Evolutionary conservation across 192 early-diverging fungal species (phyloP).

Genomic region (Mortierella antarctica): DNA sequence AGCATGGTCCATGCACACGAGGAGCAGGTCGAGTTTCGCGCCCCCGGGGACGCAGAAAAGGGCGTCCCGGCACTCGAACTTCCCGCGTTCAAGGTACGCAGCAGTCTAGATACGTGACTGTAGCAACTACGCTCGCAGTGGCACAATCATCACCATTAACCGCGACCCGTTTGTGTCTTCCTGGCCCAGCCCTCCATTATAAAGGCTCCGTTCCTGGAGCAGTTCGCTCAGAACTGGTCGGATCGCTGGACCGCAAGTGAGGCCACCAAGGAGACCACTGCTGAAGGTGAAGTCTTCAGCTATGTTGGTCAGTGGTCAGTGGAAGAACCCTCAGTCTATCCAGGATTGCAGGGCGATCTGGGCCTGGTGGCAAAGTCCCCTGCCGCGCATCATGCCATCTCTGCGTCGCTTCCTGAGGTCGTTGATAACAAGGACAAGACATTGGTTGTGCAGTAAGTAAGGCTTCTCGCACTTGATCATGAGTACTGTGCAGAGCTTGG

Average conservation of each 20-base stretch:
- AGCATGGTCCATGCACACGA: constrained; percentile 21
- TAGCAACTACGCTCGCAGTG: neutral
- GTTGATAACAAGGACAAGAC: constrained; percentile 76
- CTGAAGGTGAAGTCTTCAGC: constrained; percentile 71
- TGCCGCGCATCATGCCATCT: constrained; percentile 88
- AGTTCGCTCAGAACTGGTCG: constrained; percentile 66
- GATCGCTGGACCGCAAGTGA: constrained; percentile 73
- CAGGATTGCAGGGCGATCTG: constrained; percentile 73
- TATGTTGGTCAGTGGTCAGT: constrained; percentile 82
- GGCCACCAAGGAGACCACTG: constrained; percentile 77
- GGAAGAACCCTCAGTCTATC: constrained; percentile 68
- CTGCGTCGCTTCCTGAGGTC: constrained; percentile 70
- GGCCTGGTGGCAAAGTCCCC: constrained; percentile 83
- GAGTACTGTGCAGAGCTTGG: neutral
- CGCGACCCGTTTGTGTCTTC: neutral
- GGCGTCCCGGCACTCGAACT: constrained; percentile 1
- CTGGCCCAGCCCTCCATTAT: constrained; percentile 63
- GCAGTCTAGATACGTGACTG: too few relatives aligned
- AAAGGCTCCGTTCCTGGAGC: constrained; percentile 76
- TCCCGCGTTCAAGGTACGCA: constrained; percentile 15
- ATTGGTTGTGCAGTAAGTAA: constrained; percentile 79
- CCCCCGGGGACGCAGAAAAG: neutral
- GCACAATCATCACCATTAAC: neutral
- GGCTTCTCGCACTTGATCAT: neutral
- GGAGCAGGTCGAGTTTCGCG: neutral